Conservation (phyloP, 345 rosid species). For the Luvunga scandens region DNA sequence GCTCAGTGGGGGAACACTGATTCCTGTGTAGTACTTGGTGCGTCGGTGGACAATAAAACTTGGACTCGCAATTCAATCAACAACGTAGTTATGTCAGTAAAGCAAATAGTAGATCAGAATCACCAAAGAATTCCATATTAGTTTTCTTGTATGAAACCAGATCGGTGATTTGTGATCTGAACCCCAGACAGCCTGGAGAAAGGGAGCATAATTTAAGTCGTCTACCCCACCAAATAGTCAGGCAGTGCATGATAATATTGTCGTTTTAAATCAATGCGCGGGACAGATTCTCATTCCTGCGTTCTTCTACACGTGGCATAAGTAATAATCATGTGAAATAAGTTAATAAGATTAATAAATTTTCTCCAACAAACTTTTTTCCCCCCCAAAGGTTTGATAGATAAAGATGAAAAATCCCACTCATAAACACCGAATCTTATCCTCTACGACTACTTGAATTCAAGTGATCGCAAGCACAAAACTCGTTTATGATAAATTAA, state of each 20-base stretch:
- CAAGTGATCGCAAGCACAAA: too few species aligned
- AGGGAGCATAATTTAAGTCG: conserved; percentile 14
- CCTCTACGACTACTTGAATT: too few species aligned
- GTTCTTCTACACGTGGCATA: neutral
- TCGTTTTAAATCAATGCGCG: neutral
- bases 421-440: too few species aligned
- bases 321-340: conserved; percentile 1
- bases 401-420: too few species aligned
- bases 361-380: too few species aligned
- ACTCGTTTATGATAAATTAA: too few species aligned
- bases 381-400: too few species aligned
- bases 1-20: conserved; percentile 2
- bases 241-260: neutral
- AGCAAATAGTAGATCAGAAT: neutral
- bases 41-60: conserved; percentile 34
- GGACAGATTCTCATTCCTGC: neutral
- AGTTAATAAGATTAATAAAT: neutral
- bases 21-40: conserved; percentile 9
- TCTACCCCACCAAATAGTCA: conserved; percentile 17
- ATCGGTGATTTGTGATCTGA: conserved; percentile 14
- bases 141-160: conserved; percentile 5
- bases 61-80: neutral
- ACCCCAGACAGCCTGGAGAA: conserved; percentile 27
- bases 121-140: neutral
- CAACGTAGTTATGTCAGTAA: neutral